Percentiles rank a stretch among this genome's conserved stretches.
Conservation (phyloP, 805 yeast species). For the Metschnikowia vanudenii region DNA sequence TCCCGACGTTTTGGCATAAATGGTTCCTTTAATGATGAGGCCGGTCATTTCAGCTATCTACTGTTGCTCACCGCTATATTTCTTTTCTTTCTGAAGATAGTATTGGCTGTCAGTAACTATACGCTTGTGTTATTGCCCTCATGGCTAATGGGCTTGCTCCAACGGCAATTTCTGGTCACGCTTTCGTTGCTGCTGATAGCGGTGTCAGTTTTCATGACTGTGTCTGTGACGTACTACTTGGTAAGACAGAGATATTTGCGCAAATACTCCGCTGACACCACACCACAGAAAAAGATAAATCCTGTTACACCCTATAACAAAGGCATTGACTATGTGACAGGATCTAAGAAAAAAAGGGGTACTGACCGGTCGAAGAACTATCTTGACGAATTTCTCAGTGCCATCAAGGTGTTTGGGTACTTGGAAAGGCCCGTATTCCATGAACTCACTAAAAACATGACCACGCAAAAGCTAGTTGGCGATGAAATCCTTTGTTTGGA, state of each 20-base stretch:
- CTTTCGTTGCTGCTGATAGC: constrained; percentile 50
- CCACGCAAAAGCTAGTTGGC: constrained; percentile 74
- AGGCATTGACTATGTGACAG: constrained; percentile 47
- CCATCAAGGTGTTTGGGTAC: constrained; percentile 92
- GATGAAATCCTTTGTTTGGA: constrained; percentile 77
- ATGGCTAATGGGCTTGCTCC: constrained; percentile 27
- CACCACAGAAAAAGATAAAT: constrained; percentile 35
- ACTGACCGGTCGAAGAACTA: constrained; percentile 52
- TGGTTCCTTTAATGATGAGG: neutral
- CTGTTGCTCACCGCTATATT: constrained; percentile 4
- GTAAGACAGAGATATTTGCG: constrained; percentile 65
- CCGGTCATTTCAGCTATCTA: constrained; percentile 2
- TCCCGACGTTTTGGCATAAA: neutral
- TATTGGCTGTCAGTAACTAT: constrained; percentile 20
- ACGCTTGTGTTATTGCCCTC: constrained; percentile 13
- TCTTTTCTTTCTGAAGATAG: constrained; percentile 22
- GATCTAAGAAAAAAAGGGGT: constrained; percentile 25
- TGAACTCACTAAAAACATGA: constrained; percentile 88
- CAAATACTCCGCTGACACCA: constrained; percentile 48
- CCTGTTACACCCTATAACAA: constrained; percentile 40
- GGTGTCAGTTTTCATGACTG: constrained; percentile 27
- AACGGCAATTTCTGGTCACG: constrained; percentile 49
- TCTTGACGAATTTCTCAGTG: constrained; percentile 84
- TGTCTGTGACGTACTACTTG: constrained; percentile 41
- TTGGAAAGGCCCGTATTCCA: constrained; percentile 87